These are phyloP conservation scores for Hericium erinaceus DNA, from an alignment of 768 basidiomycete genomes.

Conservation along the genomic window DNA sequence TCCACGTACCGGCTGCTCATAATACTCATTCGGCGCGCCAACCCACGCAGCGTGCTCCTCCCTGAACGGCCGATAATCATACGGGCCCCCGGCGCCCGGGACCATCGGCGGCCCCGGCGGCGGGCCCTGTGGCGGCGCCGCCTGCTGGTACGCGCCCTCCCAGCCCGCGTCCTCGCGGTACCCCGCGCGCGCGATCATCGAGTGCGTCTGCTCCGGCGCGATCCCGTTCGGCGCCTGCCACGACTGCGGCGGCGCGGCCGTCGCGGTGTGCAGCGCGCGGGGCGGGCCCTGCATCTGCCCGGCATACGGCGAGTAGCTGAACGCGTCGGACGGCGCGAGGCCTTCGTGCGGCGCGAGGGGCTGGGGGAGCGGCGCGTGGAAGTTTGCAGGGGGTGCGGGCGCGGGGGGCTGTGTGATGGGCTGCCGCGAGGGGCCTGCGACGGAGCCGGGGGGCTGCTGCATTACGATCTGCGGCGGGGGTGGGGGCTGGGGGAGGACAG, in stretches of 20 bases:
- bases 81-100: constrained; percentile 33
- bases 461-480: constrained; percentile 4
- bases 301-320: constrained; percentile 24
- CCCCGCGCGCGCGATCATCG: constrained; percentile 15
- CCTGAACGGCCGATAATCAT: constrained; percentile 36
- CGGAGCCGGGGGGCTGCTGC: not conserved
- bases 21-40: constrained; percentile 40
- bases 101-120: constrained; percentile 33
- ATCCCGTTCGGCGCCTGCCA: constrained; percentile 59
- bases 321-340: constrained; percentile 17
- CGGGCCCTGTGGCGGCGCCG: constrained; percentile 24
- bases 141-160: constrained; percentile 44
- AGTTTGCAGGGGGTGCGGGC: constrained; percentile 10
- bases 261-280: constrained; percentile 34
- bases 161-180: constrained; percentile 27
- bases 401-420: constrained; percentile 14
- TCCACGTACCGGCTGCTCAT: constrained; percentile 42
- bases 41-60: constrained; percentile 42
- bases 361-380: constrained; percentile 6
- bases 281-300: constrained; percentile 31
- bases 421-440: constrained; percentile 10
- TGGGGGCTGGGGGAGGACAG: not conserved
- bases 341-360: constrained; percentile 8
- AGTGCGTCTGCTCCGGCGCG: constrained; percentile 55
- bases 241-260: constrained; percentile 45